Percentiles rank a stretch among this genome's conserved stretches.
Conservation (phyloP, 495 filamentous ascomycete genomes). For the Penicillium antarcticum region DNA sequence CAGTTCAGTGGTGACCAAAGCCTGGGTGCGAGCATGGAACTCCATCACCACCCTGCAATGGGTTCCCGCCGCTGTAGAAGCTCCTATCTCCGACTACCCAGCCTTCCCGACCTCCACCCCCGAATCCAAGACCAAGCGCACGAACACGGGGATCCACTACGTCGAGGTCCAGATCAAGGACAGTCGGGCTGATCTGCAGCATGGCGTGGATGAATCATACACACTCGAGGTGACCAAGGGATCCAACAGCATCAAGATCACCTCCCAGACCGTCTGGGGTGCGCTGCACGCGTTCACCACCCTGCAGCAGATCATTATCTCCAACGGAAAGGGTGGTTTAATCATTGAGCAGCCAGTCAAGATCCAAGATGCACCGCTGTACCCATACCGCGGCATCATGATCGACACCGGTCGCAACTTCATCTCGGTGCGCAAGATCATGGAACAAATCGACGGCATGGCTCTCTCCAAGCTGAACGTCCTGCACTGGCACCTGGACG, state of each 20-base stretch:
- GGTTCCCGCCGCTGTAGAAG: slow-evolving; percentile 50
- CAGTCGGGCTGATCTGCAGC: slow-evolving; percentile 41
- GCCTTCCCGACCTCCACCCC: slow-evolving; percentile 43
- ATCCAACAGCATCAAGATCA: slow-evolving; percentile 39
- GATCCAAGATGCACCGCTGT: slow-evolving; percentile 46
- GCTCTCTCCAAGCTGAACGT: slow-evolving; percentile 51
- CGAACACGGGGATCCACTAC: slow-evolving; percentile 21
- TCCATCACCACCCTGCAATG: slow-evolving; percentile 47
- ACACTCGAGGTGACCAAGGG: slow-evolving; percentile 41
- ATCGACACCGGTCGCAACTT: slow-evolving; percentile 50
- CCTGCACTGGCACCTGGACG: slow-evolving; percentile 51
- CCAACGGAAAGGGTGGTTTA: slow-evolving; percentile 40
- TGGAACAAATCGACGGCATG: slow-evolving; percentile 52
- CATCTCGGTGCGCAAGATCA: slow-evolving; percentile 44
- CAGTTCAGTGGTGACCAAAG: slow-evolving; percentile 28
- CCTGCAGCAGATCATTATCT: slow-evolving; percentile 51
- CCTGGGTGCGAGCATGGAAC: slow-evolving; percentile 47
- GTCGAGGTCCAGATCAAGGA: slow-evolving; percentile 43
- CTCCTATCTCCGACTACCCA: slow-evolving; percentile 42
- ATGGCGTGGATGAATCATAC: slow-evolving; percentile 58
- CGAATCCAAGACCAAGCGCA: slow-evolving; percentile 35
- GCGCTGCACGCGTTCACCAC: slow-evolving; percentile 61
- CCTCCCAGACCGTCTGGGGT: slow-evolving; percentile 49
- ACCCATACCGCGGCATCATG: slow-evolving; percentile 51
- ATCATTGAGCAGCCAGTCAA: slow-evolving; percentile 48